Percentiles rank a stretch among this genome's conserved stretches.
Evolutionary conservation across 2,329 filamentous ascomycete species (phyloP).

Genomic region (Fusarium compactum): DNA sequence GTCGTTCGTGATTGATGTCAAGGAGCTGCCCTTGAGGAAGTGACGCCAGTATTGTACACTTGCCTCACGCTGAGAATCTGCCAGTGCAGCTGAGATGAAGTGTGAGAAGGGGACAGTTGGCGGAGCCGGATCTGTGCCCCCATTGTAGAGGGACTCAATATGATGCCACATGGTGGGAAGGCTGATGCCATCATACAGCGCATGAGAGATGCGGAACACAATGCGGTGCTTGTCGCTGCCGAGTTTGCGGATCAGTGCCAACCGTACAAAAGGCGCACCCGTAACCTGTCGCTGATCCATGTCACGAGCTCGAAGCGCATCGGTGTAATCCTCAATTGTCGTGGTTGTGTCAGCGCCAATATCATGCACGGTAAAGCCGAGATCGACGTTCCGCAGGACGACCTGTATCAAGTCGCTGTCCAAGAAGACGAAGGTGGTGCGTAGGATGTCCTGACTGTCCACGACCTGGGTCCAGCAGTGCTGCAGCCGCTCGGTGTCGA

Average conservation of each 20-base stretch:
- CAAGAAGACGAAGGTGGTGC: slow-evolving; percentile 16
- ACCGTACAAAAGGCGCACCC: slow-evolving; percentile 9
- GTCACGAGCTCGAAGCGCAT: slow-evolving; percentile 15
- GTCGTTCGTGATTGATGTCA: slow-evolving; percentile 10
- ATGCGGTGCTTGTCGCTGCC: slow-evolving; percentile 16
- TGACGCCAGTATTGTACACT: slow-evolving; percentile 14
- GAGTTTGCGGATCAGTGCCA: slow-evolving; percentile 16
- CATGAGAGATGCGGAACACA: slow-evolving; percentile 13
- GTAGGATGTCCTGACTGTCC: slow-evolving; percentile 13
- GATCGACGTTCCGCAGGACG: slow-evolving; percentile 13
- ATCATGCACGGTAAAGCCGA: slow-evolving; percentile 10
- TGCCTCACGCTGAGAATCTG: slow-evolving; percentile 11
- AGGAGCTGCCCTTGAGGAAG: slow-evolving; percentile 10
- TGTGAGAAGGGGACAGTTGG: slow-evolving; percentile 13
- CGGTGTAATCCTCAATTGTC: slow-evolving; percentile 13
- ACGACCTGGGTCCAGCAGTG: slow-evolving; percentile 12
- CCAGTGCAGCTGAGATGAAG: slow-evolving; percentile 10
- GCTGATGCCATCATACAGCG: slow-evolving; percentile 14
- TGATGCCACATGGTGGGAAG: slow-evolving; percentile 10
- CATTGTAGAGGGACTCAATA: slow-evolving; percentile 15
- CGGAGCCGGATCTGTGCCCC: slow-evolving; percentile 7
- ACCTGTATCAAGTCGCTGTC: slow-evolving; percentile 10
- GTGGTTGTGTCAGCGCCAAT: slow-evolving; percentile 7
- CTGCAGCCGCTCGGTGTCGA: slow-evolving; percentile 13
- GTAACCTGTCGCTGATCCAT: slow-evolving; percentile 14